Percentiles rank a stretch among this genome's conserved stretches.
These are phyloP conservation scores for Ustilago loliicola DNA, from an alignment of 1,284 basidiomycete genomes.

Conservation along the genomic window DNA sequence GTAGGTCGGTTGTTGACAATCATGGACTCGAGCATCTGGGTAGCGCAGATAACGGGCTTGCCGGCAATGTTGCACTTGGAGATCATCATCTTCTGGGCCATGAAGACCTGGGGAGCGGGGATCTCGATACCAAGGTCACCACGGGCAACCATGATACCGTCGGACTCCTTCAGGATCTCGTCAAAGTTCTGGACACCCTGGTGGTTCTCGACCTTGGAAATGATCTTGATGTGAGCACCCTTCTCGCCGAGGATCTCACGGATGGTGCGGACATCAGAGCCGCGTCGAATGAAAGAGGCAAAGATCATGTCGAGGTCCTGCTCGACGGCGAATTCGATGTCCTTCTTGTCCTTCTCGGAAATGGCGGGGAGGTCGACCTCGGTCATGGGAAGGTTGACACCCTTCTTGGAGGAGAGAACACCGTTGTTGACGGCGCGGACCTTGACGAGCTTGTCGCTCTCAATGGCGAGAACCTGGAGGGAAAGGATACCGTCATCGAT, in stretches of 20 bases:
- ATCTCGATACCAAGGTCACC: constrained; percentile 71
- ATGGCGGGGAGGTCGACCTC: constrained; percentile 97
- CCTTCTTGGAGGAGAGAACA: constrained; percentile 94
- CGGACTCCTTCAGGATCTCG: constrained; percentile 70
- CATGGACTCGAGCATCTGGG: constrained; percentile 97
- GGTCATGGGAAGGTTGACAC: constrained; percentile 99
- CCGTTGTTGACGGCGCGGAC: constrained; percentile 96
- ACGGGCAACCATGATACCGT: constrained; percentile 71
- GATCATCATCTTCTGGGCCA: constrained; percentile 71
- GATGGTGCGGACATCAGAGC: constrained; percentile 66
- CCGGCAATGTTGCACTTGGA: constrained; percentile 70
- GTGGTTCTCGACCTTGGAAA: constrained; percentile 71
- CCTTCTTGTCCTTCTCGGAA: constrained; percentile 91
- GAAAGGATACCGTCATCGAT: constrained; percentile 98
- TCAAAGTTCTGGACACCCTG: constrained; percentile 71
- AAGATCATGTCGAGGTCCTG: constrained; percentile 94
- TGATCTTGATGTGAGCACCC: constrained; percentile 70
- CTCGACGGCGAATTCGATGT: constrained; percentile 93
- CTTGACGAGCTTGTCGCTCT: constrained; percentile 68
- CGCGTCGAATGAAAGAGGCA: constrained; percentile 69
- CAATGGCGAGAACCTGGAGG: constrained; percentile 87
- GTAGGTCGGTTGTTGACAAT: constrained; percentile 69
- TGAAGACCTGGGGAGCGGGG: constrained; percentile 75
- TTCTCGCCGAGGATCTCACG: constrained; percentile 69
- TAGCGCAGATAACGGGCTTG: constrained; percentile 96